phyloP scores from a whole-genome alignment of 805 yeast genomes.

The Kregervanrija fluxuum region DNA sequence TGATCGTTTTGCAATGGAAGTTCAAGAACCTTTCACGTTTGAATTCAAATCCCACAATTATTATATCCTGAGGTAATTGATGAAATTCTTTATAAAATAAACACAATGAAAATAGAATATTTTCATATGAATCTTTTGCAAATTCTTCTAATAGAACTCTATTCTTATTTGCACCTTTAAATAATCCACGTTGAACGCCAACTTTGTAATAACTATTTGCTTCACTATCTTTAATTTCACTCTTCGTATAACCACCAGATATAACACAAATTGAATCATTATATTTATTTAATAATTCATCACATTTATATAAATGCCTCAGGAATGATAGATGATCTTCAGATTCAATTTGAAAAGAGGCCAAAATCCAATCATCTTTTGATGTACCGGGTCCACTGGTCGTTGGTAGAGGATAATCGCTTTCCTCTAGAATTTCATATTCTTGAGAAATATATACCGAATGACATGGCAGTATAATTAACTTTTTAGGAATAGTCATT shows the following conservation, averaged over 20 bases:
- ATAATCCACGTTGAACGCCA: slow-evolving; percentile 29
- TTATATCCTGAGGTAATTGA: slow-evolving; percentile 42
- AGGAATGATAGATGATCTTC: slow-evolving; percentile 60
- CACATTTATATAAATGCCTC: slow-evolving; percentile 47
- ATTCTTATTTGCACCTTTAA: slow-evolving; percentile 6
- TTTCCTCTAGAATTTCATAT: too few species aligned
- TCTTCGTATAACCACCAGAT: slow-evolving; percentile 68
- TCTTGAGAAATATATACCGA: slow-evolving; percentile 19
- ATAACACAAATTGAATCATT: slow-evolving; percentile 17
- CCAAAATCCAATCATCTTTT: slow-evolving; percentile 57
- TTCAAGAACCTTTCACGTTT: slow-evolving; percentile 53
- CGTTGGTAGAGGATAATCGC: too few species aligned
- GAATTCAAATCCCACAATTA: slow-evolving; percentile 70
- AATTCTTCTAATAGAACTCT: slow-evolving; percentile 53
- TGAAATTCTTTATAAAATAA: slow-evolving; percentile 42
- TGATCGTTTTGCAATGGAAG: slow-evolving; percentile 46
- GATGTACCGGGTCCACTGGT: slow-evolving; percentile 35
- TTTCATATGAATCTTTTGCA: slow-evolving; percentile 78
- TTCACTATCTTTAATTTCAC: slow-evolving; percentile 43
- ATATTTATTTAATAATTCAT: slow-evolving; percentile 22
- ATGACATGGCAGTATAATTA: slow-evolving; percentile 46
- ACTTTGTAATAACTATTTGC: slow-evolving; percentile 48
- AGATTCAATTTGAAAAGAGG: slow-evolving; percentile 61
- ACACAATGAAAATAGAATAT: slow-evolving; percentile 54
- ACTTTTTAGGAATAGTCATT: slow-evolving; percentile 4